Evolutionary conservation across 1,139 yeast genomes (phyloP), one percentile per base, ranked within the genome.

Genomic region (Hanseniaspora sp.): DNA sequence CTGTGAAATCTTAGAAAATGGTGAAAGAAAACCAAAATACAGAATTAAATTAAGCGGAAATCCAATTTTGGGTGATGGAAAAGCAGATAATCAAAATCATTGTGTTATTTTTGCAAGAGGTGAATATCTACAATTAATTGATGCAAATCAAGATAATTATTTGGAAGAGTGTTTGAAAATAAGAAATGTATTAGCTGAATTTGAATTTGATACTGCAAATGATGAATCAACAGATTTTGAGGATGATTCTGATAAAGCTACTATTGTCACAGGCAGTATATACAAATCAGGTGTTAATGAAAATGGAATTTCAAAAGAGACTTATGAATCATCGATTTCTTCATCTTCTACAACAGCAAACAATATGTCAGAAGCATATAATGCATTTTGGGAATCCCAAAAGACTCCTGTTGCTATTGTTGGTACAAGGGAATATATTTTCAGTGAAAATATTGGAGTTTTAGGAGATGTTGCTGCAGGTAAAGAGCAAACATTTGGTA

Each of bases 381-480:
- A 12, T 56, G 73, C 67, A 62, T 57, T 74, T 71, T 60, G 45
- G 33, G 18, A 41, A 41, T 12, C 34, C 7, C 8, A 44, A 17
- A 33, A 44, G 15, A 6, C 39, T 8, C 87, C 86, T 7, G 86
- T 82, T 60, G 87, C 87, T 39, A 79, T 82, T 59, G 79, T 82
- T 66, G 87, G 87, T 69, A 84, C 86, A 47, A 75, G 87, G 70
- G 86, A 81, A 69, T 80, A 81, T 66, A 80, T 81, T 66, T 81
- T 81, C 74, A 80, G 86, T 52, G 86, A 81, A 66, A 81, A 80
- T 71, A 76, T 83, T 56, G 86, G 86, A 70, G 79, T 81, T 63
- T 73, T 81, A 62, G 86, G 86, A 71, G 86, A 81, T 70, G 82
- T 81, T 66, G 86, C 86, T 60, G 86, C 86, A 57, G 86, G 86